Evolutionary conservation across 176 grass and related monocot species (phyloP).

Genomic region (Secale cereale): DNA sequence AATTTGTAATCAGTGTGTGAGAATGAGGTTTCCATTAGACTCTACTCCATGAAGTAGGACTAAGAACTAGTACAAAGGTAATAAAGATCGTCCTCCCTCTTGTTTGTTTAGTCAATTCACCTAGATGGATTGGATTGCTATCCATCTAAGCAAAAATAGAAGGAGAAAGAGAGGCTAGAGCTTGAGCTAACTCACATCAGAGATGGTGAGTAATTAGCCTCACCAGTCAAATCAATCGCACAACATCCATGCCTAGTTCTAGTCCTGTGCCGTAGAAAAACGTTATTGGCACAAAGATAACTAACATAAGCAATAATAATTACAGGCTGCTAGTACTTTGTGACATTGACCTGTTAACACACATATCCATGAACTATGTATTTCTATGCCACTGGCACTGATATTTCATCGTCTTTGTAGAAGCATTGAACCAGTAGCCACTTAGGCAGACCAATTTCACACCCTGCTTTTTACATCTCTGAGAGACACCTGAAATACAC

Average conservation of each 20-base stretch:
- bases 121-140: constrained; percentile 37
- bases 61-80: not conserved
- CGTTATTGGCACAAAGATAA: constrained; percentile 52
- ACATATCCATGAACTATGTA: constrained; percentile 30
- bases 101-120: constrained; percentile 1
- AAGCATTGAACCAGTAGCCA: not conserved
- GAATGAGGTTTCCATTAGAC: not conserved
- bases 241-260: constrained; percentile 21
- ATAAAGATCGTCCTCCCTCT: not conserved
- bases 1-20: not conserved
- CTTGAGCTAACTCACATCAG: constrained; percentile 40
- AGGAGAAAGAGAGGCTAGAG: constrained; percentile 14
- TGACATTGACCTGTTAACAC: constrained; percentile 48
- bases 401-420: not conserved
- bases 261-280: constrained; percentile 38
- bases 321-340: constrained; percentile 37
- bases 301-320: constrained; percentile 59
- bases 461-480: not conserved
- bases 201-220: constrained; percentile 69
- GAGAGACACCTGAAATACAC: not conserved
- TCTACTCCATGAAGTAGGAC: not conserved
- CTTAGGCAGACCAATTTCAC: not conserved
- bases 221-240: constrained; percentile 49
- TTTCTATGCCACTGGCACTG: not conserved
- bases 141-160: constrained; percentile 54